phyloP scores from a whole-genome alignment of 371 early-diverging fungal genomes.

The Haplosporangium sp. region DNA sequence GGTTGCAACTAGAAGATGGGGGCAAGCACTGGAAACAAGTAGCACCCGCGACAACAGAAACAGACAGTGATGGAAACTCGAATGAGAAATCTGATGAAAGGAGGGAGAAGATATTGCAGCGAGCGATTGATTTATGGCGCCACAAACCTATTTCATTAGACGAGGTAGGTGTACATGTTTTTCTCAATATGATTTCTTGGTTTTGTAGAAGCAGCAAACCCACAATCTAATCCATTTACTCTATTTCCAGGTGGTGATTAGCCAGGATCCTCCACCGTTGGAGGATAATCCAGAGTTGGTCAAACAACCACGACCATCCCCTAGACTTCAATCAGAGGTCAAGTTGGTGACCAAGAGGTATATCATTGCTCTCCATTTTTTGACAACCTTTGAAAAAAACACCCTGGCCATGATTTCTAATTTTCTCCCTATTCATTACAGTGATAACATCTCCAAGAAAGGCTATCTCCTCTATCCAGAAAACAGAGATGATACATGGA shows the following conservation, averaged over 20 bases:
- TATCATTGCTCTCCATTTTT: neutral
- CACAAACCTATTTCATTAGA: slow-evolving; percentile 59
- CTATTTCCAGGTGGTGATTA: slow-evolving; percentile 40
- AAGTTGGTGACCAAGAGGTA: slow-evolving; percentile 64
- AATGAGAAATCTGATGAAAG: slow-evolving; percentile 8
- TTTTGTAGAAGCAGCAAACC: neutral
- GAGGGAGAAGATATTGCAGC: slow-evolving; percentile 50
- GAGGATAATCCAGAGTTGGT: slow-evolving; percentile 57
- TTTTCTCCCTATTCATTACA: slow-evolving; percentile 9
- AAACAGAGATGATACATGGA: slow-evolving; percentile 76
- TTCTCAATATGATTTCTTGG: neutral
- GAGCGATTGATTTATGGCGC: slow-evolving; percentile 65
- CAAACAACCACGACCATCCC: slow-evolving; percentile 51
- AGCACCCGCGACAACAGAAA: neutral
- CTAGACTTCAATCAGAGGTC: slow-evolving; percentile 70
- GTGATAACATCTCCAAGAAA: slow-evolving; percentile 72
- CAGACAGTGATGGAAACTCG: neutral
- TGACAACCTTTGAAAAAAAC: too few species aligned
- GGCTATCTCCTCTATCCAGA: slow-evolving; percentile 75
- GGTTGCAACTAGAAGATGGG: slow-evolving; percentile 27
- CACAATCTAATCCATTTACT: neutral
- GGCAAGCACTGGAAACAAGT: neutral
- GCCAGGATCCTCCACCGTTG: slow-evolving; percentile 69
- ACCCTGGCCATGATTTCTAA: neutral
- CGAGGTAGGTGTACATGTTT: slow-evolving; percentile 57